phyloP scores from a whole-genome alignment of 257 asterid species.

The Nicotiana otophora region DNA sequence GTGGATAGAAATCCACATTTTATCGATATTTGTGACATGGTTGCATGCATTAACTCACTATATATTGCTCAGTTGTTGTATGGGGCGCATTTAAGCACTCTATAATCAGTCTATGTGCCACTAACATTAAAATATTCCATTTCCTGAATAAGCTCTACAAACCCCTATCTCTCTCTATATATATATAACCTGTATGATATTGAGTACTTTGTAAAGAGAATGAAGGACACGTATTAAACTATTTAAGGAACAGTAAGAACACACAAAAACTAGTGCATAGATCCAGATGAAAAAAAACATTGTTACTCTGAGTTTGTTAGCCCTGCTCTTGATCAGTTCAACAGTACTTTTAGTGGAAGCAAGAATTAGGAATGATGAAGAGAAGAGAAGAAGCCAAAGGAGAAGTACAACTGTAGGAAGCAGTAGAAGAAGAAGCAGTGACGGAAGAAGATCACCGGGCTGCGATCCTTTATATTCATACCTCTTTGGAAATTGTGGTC shows the following conservation, averaged over 20 bases:
- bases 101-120: background rate
- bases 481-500: slow-evolving; percentile 31
- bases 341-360: slow-evolving; percentile 19
- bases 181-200: background rate
- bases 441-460: slow-evolving; percentile 11
- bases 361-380: slow-evolving; percentile 19
- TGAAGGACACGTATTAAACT: background rate
- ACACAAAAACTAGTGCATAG: background rate
- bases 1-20: slow-evolving; percentile 5
- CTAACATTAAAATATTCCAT: background rate
- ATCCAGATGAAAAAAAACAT: slow-evolving; percentile 22
- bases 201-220: background rate
- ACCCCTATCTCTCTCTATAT: too few species aligned
- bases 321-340: slow-evolving; percentile 32
- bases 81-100: background rate
- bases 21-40: slow-evolving; percentile 24
- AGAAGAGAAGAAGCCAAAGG: slow-evolving; percentile 22
- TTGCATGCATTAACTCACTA: slow-evolving; percentile 23
- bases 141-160: background rate
- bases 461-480: slow-evolving; percentile 31
- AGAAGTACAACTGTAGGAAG: slow-evolving; percentile 9
- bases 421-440: slow-evolving; percentile 1
- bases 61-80: background rate
- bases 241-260: background rate
- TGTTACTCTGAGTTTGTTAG: slow-evolving; percentile 16